Evolutionary conservation across 1,139 yeast genomes (phyloP).

Genomic region (Suhomyces bolitotheri): DNA sequence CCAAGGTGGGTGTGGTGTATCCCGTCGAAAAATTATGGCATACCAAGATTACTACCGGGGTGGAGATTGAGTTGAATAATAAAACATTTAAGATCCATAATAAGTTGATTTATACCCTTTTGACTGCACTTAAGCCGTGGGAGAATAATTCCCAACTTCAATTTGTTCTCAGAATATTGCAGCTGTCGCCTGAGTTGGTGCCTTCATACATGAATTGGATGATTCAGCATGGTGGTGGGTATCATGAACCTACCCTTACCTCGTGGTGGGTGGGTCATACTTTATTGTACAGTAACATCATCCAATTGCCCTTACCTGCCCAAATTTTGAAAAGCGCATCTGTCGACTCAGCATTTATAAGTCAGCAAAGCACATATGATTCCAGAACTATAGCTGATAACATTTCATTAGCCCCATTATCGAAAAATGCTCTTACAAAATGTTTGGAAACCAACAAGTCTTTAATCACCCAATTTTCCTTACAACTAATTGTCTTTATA

Average conservation of each 20-base stretch:
- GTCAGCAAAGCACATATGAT: conserved; percentile 17
- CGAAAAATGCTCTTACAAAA: conserved; percentile 56
- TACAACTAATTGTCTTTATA: conserved; percentile 58
- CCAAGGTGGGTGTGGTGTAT: conserved; percentile 61
- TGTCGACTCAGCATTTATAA: conserved; percentile 15
- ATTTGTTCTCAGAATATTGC: conserved; percentile 53
- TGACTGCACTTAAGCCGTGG: conserved; percentile 77
- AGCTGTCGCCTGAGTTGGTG: conserved; percentile 64
- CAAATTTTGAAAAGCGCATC: conserved; percentile 10
- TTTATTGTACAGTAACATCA: conserved; percentile 57
- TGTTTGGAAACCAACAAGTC: conserved; percentile 53
- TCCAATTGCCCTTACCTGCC: conserved; percentile 47
- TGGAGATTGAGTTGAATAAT: conserved; percentile 42
- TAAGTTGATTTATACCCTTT: conserved; percentile 60
- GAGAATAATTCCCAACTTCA: conserved; percentile 65
- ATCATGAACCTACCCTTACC: conserved; percentile 69
- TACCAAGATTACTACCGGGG: conserved; percentile 22
- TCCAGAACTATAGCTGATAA: conserved; percentile 44
- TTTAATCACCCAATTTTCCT: conserved; percentile 64
- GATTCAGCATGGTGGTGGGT: conserved; percentile 54
- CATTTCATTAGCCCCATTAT: conserved; percentile 67
- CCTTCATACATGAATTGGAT: conserved; percentile 68
- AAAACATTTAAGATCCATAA: conserved; percentile 61
- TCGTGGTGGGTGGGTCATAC: conserved; percentile 84
- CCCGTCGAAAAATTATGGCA: conserved; percentile 61